Conservation (phyloP, 148 eudicot species). For the Persicaria tinctoria region DNA sequence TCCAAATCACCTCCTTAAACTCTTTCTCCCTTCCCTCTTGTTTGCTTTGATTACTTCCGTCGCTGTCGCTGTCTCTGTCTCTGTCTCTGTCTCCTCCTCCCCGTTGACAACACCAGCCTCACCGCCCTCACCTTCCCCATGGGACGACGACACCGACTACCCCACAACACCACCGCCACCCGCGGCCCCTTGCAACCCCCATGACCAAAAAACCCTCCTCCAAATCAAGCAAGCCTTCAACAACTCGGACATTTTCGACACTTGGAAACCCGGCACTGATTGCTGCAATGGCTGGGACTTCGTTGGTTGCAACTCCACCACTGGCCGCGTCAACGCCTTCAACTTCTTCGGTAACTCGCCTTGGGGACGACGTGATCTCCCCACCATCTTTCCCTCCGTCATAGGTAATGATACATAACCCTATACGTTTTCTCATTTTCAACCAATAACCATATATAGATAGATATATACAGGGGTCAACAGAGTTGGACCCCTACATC, state of each 20-base stretch:
- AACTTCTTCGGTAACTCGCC: neutral
- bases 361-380: neutral
- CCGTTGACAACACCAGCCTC: neutral
- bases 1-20: neutral
- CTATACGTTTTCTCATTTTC: too few relatives aligned
- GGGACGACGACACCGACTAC: neutral
- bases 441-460: too few relatives aligned
- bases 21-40: neutral
- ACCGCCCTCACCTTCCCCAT: neutral
- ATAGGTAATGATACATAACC: too few relatives aligned
- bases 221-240: conserved; percentile 8
- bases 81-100: neutral
- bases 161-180: conserved; percentile 1
- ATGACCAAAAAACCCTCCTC: neutral
- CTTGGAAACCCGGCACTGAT: neutral
- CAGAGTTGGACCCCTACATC: too few relatives aligned
- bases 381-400: neutral
- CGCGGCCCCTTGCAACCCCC: neutral
- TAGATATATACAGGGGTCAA: too few relatives aligned
- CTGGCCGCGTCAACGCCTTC: neutral
- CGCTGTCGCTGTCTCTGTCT: neutral
- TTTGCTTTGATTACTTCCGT: neutral
- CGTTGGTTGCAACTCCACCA: neutral
- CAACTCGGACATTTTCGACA: neutral
- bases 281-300: conserved; percentile 6